Base-by-base conservation (phyloP, 1,139 yeast species). In the Kodamaea sp. region DNA sequence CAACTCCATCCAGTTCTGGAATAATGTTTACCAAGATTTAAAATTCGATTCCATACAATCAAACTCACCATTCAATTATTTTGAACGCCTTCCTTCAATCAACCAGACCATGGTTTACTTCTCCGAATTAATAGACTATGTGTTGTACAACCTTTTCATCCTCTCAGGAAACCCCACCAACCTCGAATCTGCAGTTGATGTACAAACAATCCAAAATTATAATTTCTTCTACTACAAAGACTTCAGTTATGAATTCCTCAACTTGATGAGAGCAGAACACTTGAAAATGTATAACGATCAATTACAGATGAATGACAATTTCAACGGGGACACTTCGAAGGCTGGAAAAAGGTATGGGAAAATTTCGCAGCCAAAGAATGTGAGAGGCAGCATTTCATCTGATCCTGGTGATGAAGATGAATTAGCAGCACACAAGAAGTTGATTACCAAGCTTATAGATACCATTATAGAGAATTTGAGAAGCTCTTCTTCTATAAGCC, bases 11-110 rank as follows among this genome's bases (percentile, higher is more conserved):
- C 58, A 53, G 31, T 61, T 63, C 37, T 64, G 69, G 69, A 58
- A 61, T 39, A 50, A 54, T 33, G 52, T 63, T 21, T 62, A 61
- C 34, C 66, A 63, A 38, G 70, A 64, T 39, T 37, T 63, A 31
- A 61, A 57, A 36, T 50, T 48, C 29, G 59, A 54, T 23, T 47
- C 52, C 16, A 46, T 51, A 42, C 54, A 52, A 33, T 31, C 49
- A 41, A 43, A 50, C 13, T 37, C 44, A 4, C 38, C 34, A 6
- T 31, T 47, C 15, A 47, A 55, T 30, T 56, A 51, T 40, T 57
- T 53, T 38, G 63, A 57, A 12, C 39, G 51, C 27, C 45, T 67
- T 29, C 73, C 73, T 2, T 46, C 55, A n/a, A 44, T 60, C 23
- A 40, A 42, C 20, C 55, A 54, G 26, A 42, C 58, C 24, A 48